Evolutionary conservation across 1,139 yeast species (phyloP).

Genomic region (Pichia sp.): DNA sequence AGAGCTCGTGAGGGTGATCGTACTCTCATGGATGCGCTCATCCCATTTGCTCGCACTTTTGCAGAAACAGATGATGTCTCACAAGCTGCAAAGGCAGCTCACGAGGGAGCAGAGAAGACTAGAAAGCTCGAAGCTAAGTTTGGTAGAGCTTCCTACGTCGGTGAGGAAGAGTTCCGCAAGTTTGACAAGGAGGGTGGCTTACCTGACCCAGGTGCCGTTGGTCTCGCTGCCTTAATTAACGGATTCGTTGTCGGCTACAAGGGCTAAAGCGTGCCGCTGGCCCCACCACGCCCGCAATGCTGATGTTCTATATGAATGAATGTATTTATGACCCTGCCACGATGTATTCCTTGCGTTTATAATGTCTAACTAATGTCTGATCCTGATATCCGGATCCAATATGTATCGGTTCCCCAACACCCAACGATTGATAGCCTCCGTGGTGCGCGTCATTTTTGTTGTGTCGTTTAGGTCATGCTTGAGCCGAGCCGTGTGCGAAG

Average conservation of each 20-base stretch:
- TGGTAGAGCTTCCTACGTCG: conserved; percentile 90
- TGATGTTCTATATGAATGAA: no score
- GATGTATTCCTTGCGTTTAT: no score
- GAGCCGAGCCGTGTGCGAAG: no score
- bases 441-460: no score
- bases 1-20: conserved; percentile 88
- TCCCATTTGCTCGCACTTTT: conserved; percentile 72
- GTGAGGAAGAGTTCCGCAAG: conserved; percentile 44
- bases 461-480: no score
- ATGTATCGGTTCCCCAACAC: no score
- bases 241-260: conserved; percentile 34
- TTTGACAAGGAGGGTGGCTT: conserved; percentile 48
- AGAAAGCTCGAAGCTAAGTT: conserved; percentile 72
- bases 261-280: not conserved
- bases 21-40: conserved; percentile 80
- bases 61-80: conserved; percentile 38
- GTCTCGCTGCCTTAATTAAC: conserved; percentile 58
- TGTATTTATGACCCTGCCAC: no score
- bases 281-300: no score
- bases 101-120: conserved; percentile 69
- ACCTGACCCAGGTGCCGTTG: conserved; percentile 95
- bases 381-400: no score
- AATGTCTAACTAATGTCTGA: no score
- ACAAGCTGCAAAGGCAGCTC: conserved; percentile 63
- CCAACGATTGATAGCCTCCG: no score